A percentile compares a stretch with the other conserved stretches of the same genome.
phyloP scores from a whole-genome alignment of 495 filamentous ascomycete species.

The Lophiostoma macrostomum region DNA sequence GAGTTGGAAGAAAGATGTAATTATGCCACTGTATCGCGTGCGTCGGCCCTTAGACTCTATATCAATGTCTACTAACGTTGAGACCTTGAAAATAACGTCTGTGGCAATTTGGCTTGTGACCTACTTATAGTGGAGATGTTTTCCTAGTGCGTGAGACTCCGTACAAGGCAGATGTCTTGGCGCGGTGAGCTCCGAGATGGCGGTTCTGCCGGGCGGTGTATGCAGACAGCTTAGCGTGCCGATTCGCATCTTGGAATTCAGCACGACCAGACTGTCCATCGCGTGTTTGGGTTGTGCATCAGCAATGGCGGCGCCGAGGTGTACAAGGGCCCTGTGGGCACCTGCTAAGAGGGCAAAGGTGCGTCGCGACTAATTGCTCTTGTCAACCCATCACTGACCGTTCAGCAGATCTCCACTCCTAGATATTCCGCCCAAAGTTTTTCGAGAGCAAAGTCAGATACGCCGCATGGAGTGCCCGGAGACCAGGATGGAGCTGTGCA shows the following conservation, averaged over 20 bases:
- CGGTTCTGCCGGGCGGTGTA: constrained; percentile 29
- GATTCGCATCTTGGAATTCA: not conserved
- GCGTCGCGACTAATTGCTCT: too few relatives aligned
- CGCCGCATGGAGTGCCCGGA: not conserved
- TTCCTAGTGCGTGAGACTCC: too few relatives aligned
- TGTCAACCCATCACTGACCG: too few relatives aligned
- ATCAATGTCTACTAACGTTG: too few relatives aligned
- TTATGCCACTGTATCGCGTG: too few relatives aligned
- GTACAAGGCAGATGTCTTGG: constrained; percentile 23
- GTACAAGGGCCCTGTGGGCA: constrained; percentile 28
- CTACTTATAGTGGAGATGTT: too few relatives aligned
- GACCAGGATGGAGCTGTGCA: not conserved
- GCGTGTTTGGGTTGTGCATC: too few relatives aligned
- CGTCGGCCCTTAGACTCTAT: too few relatives aligned
- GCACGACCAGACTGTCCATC: not conserved
- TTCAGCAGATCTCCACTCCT: constrained; percentile 11
- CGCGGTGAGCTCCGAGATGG: constrained; percentile 17
- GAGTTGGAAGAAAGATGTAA: too few relatives aligned
- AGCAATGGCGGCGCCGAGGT: constrained; percentile 31
- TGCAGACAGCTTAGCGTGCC: too few relatives aligned
- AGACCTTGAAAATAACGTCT: too few relatives aligned
- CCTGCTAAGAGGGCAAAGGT: constrained; percentile 30
- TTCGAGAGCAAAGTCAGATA: not conserved
- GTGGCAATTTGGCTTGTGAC: too few relatives aligned
- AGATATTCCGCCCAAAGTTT: constrained; percentile 9